These are phyloP conservation scores for Platanthera guangdongensis DNA, from an alignment of 106 monocot species.

Conservation along the genomic window DNA sequence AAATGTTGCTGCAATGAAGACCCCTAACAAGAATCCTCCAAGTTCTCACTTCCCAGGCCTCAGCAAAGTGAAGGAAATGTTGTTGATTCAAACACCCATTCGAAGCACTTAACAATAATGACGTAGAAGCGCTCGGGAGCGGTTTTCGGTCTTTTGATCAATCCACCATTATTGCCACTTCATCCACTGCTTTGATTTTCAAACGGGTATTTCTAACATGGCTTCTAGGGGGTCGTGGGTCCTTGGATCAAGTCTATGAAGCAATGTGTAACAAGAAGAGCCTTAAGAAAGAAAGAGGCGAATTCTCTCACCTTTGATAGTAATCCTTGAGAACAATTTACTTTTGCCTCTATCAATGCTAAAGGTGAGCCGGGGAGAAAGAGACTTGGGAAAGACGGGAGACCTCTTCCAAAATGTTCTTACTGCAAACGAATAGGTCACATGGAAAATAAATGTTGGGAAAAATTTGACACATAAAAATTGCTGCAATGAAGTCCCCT, in stretches of 20 bases:
- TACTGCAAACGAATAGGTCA: not conserved
- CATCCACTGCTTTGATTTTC: no score
- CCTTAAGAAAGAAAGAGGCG: not conserved
- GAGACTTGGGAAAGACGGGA: not conserved
- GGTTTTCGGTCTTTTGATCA: no score
- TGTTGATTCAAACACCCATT: no score
- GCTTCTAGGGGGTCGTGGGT: not conserved
- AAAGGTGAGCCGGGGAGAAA: not conserved
- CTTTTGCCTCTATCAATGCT: no score
- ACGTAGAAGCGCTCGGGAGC: no score
- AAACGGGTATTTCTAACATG: no score
- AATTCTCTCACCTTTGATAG: not conserved
- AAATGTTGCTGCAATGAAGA: not conserved
- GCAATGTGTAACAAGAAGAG: not conserved
- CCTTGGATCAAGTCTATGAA: constrained; percentile 2
- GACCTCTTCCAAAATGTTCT: not conserved
- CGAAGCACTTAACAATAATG: no score
- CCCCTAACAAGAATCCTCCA: no score
- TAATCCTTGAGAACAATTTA: not conserved
- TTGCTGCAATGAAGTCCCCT: no score
- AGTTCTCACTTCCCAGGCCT: no score
- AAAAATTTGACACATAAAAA: not conserved
- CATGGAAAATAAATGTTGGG: not conserved
- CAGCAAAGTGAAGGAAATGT: no score
- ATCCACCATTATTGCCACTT: no score